phyloP scores from a whole-genome alignment of 805 yeast genomes.

The Phaffomyces opuntiae region DNA sequence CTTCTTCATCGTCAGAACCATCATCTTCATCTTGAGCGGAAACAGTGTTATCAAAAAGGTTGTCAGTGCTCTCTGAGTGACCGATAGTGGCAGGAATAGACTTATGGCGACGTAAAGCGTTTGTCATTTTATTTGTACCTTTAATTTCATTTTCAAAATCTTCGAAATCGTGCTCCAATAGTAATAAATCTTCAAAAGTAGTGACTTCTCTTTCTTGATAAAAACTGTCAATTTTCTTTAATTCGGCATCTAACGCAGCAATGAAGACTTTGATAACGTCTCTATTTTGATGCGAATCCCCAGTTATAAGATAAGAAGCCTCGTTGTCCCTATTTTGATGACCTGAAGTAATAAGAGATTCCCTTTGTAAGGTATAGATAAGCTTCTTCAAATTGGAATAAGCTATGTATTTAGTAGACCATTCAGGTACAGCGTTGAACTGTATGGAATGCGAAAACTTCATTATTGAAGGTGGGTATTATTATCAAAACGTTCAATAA shows the following conservation, averaged over 20 bases:
- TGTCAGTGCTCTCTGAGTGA: not conserved
- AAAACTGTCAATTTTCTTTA: conserved; percentile 68
- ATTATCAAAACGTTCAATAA: not conserved
- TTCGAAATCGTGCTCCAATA: conserved; percentile 52
- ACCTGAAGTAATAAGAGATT: conserved; percentile 24
- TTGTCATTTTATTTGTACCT: conserved; percentile 1
- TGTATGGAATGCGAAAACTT: conserved; percentile 92
- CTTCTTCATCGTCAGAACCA: conserved; percentile 7
- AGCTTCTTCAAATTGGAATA: conserved; percentile 83
- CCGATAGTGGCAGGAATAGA: conserved; percentile 11
- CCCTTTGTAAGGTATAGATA: conserved; percentile 76
- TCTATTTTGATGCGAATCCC: conserved; percentile 23
- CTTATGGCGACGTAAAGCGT: conserved; percentile 9
- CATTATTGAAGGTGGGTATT: conserved; percentile 32
- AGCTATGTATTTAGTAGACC: conserved; percentile 90
- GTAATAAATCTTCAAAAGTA: conserved; percentile 45
- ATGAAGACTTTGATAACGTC: conserved; percentile 56
- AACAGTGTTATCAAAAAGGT: not conserved
- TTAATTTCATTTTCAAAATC: conserved; percentile 41
- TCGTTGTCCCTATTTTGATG: conserved; percentile 16
- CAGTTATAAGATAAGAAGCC: conserved; percentile 25
- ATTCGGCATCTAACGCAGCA: conserved; percentile 71
- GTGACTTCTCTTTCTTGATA: conserved; percentile 61
- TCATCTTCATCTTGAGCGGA: not conserved
- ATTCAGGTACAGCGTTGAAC: conserved; percentile 97